Percentiles rank a stretch among this genome's conserved stretches.
Conservation (phyloP, 208 protist genomes). For the Leishmania turanica region DNA sequence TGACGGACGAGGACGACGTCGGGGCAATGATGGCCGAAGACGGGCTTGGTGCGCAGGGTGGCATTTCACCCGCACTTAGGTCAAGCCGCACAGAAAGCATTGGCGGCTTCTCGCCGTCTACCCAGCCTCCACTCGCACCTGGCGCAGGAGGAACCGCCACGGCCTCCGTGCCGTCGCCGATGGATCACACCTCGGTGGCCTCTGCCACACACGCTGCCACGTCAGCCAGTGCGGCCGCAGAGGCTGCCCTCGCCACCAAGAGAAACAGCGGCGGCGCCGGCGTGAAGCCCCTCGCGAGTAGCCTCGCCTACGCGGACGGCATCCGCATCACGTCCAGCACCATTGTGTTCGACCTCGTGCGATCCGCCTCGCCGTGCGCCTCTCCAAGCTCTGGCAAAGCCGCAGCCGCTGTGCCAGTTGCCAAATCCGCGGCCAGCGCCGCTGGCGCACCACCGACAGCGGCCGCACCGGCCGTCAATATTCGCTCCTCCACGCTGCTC, state of each 20-base stretch:
- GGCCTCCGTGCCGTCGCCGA: neutral
- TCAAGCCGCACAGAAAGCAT: neutral
- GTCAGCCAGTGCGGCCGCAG: neutral
- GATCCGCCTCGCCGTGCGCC: neutral
- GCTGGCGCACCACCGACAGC: neutral
- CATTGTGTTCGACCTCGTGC: slow-evolving; percentile 27
- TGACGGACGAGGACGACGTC: slow-evolving; percentile 72
- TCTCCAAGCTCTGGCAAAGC: neutral
- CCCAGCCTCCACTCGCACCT: neutral
- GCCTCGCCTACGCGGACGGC: slow-evolving; percentile 20
- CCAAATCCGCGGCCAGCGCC: neutral
- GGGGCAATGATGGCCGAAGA: slow-evolving; percentile 27
- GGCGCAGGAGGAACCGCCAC: neutral
- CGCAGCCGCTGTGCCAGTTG: neutral
- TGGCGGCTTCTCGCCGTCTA: neutral
- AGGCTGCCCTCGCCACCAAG: neutral
- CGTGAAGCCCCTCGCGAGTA: neutral
- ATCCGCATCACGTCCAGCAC: slow-evolving; percentile 28
- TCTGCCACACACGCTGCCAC: neutral
- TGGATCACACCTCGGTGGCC: neutral
- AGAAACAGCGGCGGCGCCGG: neutral
- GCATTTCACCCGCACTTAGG: neutral
- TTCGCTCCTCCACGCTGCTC: slow-evolving; percentile 18
- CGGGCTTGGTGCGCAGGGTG: neutral
- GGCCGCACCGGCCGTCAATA: neutral